These are phyloP conservation scores for Lentinula sp. DNA, from an alignment of 768 basidiomycete genomes.

Conservation along the genomic window DNA sequence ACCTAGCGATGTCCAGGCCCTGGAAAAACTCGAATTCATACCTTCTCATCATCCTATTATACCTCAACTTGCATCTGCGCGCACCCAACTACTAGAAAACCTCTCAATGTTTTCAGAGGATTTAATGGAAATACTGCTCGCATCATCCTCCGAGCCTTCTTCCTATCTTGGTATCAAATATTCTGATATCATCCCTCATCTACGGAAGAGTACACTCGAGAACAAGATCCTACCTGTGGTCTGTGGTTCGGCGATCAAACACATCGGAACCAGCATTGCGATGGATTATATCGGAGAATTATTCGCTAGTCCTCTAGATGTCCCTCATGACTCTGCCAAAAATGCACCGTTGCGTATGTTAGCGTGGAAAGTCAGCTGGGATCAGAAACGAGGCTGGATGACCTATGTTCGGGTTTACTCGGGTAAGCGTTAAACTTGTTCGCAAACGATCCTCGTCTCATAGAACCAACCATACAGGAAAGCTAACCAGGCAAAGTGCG, in stretches of 20 bases:
- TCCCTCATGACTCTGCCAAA: constrained; percentile 38
- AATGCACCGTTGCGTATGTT: constrained; percentile 55
- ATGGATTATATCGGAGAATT: constrained; percentile 81
- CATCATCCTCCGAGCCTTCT: constrained; percentile 47
- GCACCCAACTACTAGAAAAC: constrained; percentile 68
- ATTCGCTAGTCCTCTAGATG: constrained; percentile 72
- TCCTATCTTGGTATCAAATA: constrained; percentile 60
- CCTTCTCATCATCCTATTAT: constrained; percentile 61
- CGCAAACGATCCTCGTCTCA: constrained; percentile 1
- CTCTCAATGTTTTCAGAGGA: constrained; percentile 77
- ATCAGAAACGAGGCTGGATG: constrained; percentile 83
- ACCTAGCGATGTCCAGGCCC: constrained; percentile 41
- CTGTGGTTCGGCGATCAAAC: constrained; percentile 76
- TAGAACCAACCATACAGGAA: constrained; percentile 38
- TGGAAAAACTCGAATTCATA: constrained; percentile 38
- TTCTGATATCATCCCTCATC: constrained; percentile 48
- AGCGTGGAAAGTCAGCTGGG: constrained; percentile 90
- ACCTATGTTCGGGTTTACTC: constrained; percentile 88
- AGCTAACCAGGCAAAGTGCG: constrained; percentile 53
- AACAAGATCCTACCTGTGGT: constrained; percentile 72
- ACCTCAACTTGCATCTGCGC: constrained; percentile 58
- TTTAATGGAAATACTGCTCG: constrained; percentile 69
- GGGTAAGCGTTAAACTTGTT: constrained; percentile 39
- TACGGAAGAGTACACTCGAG: constrained; percentile 61
- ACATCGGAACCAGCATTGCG: constrained; percentile 75